Evolutionary conservation across 148 eudicot species (phyloP).

Genomic region (Amaranthus hypochondriacus): DNA sequence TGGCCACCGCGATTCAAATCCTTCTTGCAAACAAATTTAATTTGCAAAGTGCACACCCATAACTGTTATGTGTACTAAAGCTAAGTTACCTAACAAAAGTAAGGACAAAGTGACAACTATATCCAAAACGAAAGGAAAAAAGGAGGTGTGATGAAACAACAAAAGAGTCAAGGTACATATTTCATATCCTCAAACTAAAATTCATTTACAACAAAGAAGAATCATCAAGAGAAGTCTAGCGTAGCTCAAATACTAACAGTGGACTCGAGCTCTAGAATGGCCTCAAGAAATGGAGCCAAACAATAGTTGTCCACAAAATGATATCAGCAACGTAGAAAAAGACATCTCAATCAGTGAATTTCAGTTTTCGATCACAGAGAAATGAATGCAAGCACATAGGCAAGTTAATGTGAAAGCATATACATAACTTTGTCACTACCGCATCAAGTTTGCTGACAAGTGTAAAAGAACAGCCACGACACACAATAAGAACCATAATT

Average conservation of each 20-base stretch:
- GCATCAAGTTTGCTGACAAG: background rate
- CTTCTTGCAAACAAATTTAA: no score
- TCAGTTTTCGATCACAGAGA: background rate
- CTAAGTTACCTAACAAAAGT: background rate
- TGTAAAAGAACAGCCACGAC: no score
- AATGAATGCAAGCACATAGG: background rate
- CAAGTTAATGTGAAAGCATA: background rate
- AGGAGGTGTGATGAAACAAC: no score
- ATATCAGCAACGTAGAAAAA: background rate
- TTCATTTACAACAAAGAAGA: background rate
- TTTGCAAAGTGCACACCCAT: no score
- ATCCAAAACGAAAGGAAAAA: no score
- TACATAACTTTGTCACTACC: background rate
- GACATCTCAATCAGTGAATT: background rate
- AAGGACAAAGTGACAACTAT: background rate
- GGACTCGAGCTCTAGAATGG: background rate
- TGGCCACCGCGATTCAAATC: no score
- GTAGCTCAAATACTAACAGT: background rate
- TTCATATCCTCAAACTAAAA: background rate
- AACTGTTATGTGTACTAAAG: no score
- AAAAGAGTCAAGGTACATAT: background rate
- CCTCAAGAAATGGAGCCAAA: background rate
- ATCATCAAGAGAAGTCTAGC: background rate
- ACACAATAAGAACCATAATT: background rate
- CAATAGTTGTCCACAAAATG: background rate